Evolutionary conservation across 75 land plant species (phyloP).

Genomic region (Ceratopteris richardii): DNA sequence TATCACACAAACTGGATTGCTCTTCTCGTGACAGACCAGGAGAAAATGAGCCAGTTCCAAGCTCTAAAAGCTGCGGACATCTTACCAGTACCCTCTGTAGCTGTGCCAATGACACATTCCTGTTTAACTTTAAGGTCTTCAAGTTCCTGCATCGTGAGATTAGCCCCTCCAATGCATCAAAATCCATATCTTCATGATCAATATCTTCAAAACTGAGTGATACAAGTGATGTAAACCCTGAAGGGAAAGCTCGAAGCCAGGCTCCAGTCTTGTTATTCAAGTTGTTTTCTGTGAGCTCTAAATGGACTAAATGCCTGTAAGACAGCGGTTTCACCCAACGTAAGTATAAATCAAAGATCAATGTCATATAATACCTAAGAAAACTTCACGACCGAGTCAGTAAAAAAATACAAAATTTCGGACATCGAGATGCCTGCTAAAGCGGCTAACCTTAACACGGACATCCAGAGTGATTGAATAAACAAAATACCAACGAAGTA

Average conservation of each 20-base stretch:
- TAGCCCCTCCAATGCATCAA: constrained; percentile 36
- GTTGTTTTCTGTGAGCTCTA: constrained; percentile 48
- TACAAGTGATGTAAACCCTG: constrained; percentile 36
- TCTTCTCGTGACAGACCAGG: constrained; percentile 17
- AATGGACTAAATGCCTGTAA: constrained; percentile 41
- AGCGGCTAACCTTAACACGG: too few relatives aligned
- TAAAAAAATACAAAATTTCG: too few relatives aligned
- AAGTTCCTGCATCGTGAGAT: constrained; percentile 36
- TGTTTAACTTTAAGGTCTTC: constrained; percentile 40
- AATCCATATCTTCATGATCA: constrained; percentile 26
- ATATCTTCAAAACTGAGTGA: constrained; percentile 47
- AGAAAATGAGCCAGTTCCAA: constrained; percentile 47
- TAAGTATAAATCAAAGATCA: too few relatives aligned
- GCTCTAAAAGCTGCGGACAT: constrained; percentile 56
- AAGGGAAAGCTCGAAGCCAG: constrained; percentile 53
- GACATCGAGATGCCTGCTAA: too few relatives aligned
- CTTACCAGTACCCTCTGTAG: constrained; percentile 29
- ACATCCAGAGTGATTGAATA: too few relatives aligned
- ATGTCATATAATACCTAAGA: too few relatives aligned
- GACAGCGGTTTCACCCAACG: too few relatives aligned
- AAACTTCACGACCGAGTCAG: too few relatives aligned
- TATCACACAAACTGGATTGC: constrained; percentile 20
- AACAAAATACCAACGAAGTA: too few relatives aligned
- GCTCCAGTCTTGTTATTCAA: constrained; percentile 20
- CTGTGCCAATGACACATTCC: constrained; percentile 30